Evolutionary conservation across 305 asterid species (phyloP).

Genomic region (Solanum hybrid): DNA sequence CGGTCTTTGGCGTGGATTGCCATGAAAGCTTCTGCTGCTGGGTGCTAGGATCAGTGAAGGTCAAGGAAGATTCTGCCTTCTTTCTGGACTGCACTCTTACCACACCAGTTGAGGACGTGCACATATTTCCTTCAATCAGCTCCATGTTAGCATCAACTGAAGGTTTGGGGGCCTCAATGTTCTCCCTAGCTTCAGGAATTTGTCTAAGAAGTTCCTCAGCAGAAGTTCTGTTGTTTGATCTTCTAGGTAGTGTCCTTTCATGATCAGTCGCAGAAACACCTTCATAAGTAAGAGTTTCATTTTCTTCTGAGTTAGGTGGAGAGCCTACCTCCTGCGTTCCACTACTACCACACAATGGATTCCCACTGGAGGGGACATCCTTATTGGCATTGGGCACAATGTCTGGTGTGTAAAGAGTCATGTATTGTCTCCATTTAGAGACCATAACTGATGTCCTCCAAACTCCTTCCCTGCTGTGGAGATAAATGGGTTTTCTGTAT

Average conservation of each 20-base stretch:
- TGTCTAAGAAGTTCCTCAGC: conserved; percentile 17
- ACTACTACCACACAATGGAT: conserved; percentile 24
- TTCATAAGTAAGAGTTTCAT: conserved; percentile 18
- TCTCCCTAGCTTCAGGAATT: conserved; percentile 20
- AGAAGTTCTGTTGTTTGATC: conserved; percentile 13
- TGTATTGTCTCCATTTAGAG: conserved; percentile 84
- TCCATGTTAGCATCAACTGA: conserved; percentile 61
- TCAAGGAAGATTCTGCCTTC: conserved; percentile 96
- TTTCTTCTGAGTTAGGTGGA: conserved; percentile 17
- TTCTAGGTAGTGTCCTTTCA: conserved; percentile 15
- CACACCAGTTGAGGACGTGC: conserved; percentile 88
- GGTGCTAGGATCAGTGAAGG: conserved; percentile 93
- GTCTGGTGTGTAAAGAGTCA: conserved; percentile 36
- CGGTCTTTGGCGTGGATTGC: conserved; percentile 92
- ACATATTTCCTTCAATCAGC: conserved; percentile 61
- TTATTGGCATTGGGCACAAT: conserved; percentile 10
- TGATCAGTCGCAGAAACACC: conserved; percentile 11
- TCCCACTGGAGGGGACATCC: conserved; percentile 21
- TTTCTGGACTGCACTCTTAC: conserved; percentile 92
- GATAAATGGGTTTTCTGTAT: conserved; percentile 54
- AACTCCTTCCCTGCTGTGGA: conserved; percentile 91
- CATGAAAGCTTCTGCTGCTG: conserved; percentile 98
- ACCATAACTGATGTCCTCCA: conserved; percentile 75
- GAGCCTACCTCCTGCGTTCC: conserved; percentile 23
- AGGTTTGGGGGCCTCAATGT: conserved; percentile 36